A percentile compares a stretch with the other conserved stretches of the same genome.
These are phyloP conservation scores for Citrus hindsii DNA, from an alignment of 345 rosid species.

Conservation along the genomic window DNA sequence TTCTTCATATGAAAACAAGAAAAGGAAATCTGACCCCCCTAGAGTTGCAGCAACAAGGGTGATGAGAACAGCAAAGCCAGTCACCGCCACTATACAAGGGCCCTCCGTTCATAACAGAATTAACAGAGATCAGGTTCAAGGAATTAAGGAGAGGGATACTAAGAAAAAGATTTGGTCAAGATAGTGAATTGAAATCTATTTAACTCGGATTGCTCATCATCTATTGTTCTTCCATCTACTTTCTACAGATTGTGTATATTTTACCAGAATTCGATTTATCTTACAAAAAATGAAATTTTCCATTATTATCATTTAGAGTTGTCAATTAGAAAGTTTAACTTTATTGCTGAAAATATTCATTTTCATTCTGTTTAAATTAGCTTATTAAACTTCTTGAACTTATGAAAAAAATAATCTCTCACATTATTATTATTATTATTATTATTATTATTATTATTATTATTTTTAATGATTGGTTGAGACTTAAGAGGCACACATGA, in stretches of 20 bases:
- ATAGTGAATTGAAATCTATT: slow-evolving; percentile 13
- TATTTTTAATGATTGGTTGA: no score
- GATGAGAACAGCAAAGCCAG: slow-evolving; percentile 50
- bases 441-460: no score
- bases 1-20: slow-evolving; percentile 46
- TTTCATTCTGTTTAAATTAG: background rate
- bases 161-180: slow-evolving; percentile 85
- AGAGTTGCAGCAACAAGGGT: slow-evolving; percentile 39
- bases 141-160: slow-evolving; percentile 53
- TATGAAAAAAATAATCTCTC: background rate
- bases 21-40: slow-evolving; percentile 82
- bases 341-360: background rate
- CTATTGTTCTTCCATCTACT: background rate
- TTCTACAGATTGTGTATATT: background rate
- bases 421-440: no score
- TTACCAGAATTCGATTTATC: background rate
- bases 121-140: slow-evolving; percentile 50
- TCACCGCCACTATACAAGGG: slow-evolving; percentile 28
- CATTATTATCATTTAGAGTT: no score
- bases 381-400: background rate
- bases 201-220: background rate
- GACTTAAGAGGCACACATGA: no score
- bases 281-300: background rate
- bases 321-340: background rate
- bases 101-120: slow-evolving; percentile 44